These are phyloP conservation scores for Populus hybrid DNA, from an alignment of 441 rosid species.

Conservation along the genomic window DNA sequence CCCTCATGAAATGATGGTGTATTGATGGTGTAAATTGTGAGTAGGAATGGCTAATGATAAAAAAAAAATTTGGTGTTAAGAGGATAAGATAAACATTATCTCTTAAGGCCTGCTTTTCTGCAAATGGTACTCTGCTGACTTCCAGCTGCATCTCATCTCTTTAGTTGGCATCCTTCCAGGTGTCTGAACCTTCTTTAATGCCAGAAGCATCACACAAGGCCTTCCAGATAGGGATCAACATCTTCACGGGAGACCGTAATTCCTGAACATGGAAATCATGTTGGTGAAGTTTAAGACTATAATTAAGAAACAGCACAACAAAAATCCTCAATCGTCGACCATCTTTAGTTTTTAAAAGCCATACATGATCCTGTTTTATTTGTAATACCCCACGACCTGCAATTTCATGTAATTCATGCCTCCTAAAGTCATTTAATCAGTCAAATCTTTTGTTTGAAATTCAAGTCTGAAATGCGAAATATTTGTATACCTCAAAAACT, in stretches of 20 bases:
- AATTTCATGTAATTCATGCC: background rate
- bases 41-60: background rate
- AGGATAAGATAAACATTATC: background rate
- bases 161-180: background rate
- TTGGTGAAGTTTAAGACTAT: background rate
- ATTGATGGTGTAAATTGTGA: background rate
- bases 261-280: conserved; percentile 41
- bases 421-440: background rate
- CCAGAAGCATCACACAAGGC: conserved; percentile 59
- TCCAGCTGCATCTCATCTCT: background rate
- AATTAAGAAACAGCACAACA: background rate
- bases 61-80: too few species aligned
- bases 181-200: conserved; percentile 30
- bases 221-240: conserved; percentile 83
- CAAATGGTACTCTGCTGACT: background rate
- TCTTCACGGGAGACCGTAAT: conserved; percentile 72
- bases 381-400: background rate
- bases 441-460: background rate
- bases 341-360: background rate
- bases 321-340: background rate
- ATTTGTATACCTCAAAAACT: conserved; percentile 61
- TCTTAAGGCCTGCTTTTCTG: background rate
- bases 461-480: background rate
- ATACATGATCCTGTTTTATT: background rate
- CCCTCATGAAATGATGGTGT: background rate